Evolutionary conservation across 2,329 filamentous ascomycete species (phyloP), one percentile per base, ranked within the genome.

Genomic region (Cladobotryum protrusum): DNA sequence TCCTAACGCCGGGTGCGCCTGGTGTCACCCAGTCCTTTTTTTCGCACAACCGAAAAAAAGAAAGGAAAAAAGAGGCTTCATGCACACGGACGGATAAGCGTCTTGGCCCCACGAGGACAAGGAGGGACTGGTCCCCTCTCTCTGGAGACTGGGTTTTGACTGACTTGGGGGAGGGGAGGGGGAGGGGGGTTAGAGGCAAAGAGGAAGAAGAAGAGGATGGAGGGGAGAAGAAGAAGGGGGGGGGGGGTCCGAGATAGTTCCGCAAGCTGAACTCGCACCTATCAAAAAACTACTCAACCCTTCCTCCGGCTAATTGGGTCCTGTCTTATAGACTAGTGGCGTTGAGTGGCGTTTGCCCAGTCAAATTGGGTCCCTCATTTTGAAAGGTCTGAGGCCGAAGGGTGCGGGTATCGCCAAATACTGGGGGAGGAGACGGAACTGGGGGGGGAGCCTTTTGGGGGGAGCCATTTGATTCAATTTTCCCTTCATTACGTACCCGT

Each of bases 221-320:
- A 29, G 24, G 24, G 24, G 24, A 29, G 24, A 29, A 8, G 6
- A 29, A 8, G 24, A 9, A 8, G 6, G 24, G 24, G 24, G 6
- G 6, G 24, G 24, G 24, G 44, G 37, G 18, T 47, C 49, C 49
- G 39, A 47, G 39, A 51, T 51, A 49, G 50, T 52, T 45, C 50
- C 50, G 50, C 46, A 36, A 37, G 40, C 14, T 49, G 35, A 45
- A 20, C 40, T 36, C 19, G 34, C 50, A 45, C 50, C 50, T 45
- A 52, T 52, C 41, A 52, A 45, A 49, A 48, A 45, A 37, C 29
- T 49, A 44, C 46, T 41, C 41, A 45, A 17, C 36, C 42, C 47
- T 49, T 49, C 36, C 42, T 42, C 50, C 42, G 41, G 50, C 46
- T 47, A 49, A 52, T 52, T 49, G 47, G 47, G 50, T 37, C 11